These are phyloP conservation scores for Trichosporon ovoides DNA, from an alignment of 1,284 basidiomycete species.

Conservation along the genomic window DNA sequence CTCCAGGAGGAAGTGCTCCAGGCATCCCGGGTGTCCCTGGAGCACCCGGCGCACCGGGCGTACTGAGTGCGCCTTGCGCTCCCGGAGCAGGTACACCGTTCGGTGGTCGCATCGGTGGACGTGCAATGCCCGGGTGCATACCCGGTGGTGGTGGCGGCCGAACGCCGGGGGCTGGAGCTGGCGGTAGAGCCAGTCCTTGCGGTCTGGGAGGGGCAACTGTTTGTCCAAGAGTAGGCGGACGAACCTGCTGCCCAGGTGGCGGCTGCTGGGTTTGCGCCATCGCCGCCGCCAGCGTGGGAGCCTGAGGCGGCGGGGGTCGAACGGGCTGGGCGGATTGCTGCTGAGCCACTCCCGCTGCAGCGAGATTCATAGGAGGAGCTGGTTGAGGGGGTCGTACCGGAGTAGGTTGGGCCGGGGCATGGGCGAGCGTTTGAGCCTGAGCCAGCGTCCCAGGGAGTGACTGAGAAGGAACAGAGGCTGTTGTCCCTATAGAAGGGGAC, in stretches of 20 bases:
- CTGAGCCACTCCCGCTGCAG: not conserved
- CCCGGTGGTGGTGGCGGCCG: not conserved
- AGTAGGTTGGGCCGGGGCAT: slow-evolving; percentile 9
- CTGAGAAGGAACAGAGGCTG: not conserved
- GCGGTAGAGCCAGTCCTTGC: not conserved
- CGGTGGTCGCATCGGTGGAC: not conserved
- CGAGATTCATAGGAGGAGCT: not conserved
- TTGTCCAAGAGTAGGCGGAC: slow-evolving; percentile 7
- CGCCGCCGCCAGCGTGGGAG: slow-evolving; percentile 7
- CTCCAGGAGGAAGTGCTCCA: slow-evolving; percentile 1
- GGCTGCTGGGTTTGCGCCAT: not conserved
- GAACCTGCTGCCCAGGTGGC: not conserved
- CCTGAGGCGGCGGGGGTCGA: slow-evolving; percentile 7
- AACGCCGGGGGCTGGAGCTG: slow-evolving; percentile 2
- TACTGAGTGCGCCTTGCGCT: not conserved
- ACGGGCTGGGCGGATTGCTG: not conserved
- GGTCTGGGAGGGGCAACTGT: not conserved
- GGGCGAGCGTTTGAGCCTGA: slow-evolving; percentile 13
- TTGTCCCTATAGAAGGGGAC: not conserved
- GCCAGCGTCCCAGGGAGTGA: slow-evolving; percentile 8
- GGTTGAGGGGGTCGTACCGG: not conserved
- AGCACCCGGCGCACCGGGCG: slow-evolving; percentile 3
- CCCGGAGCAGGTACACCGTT: not conserved
- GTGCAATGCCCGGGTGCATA: not conserved
- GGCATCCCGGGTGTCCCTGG: slow-evolving; percentile 2